Evolutionary conservation across 257 asterid genomes (phyloP).

Genomic region (Plantago elongata): DNA sequence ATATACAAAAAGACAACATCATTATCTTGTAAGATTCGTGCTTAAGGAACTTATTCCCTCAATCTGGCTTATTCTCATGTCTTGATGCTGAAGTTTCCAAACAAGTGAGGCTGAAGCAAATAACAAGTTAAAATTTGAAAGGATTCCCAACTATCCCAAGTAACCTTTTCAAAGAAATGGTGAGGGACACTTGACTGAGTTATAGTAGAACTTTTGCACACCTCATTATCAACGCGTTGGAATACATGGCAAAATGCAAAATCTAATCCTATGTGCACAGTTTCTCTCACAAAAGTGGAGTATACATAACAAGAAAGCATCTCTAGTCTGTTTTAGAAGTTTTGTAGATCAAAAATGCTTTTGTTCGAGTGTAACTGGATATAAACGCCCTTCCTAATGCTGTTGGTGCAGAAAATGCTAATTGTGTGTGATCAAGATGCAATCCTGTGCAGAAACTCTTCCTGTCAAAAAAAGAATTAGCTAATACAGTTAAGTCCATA

Average conservation of each 20-base stretch:
- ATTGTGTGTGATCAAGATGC: constrained; percentile 30
- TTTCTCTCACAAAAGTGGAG: constrained; percentile 1
- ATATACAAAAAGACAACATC: constrained; percentile 1
- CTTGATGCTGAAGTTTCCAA: constrained; percentile 6
- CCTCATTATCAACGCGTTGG: constrained; percentile 11
- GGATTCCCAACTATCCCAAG: background rate
- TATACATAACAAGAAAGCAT: background rate
- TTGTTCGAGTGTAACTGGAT: constrained; percentile 49
- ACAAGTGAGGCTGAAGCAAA: background rate
- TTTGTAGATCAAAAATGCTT: constrained; percentile 55
- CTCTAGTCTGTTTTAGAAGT: constrained; percentile 31
- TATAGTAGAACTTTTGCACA: constrained; percentile 1
- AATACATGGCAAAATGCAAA: background rate
- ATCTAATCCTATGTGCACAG: background rate
- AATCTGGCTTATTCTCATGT: constrained; percentile 7
- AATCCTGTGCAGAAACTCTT: constrained; percentile 46
- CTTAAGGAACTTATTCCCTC: constrained; percentile 18
- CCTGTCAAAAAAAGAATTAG: constrained; percentile 35
- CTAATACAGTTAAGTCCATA: no score
- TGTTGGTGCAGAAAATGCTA: constrained; percentile 81
- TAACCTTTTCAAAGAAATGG: background rate
- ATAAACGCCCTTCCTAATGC: constrained; percentile 56
- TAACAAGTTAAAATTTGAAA: constrained; percentile 9
- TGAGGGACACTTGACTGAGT: no score
- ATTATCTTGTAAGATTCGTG: constrained; percentile 3